A percentile compares a stretch with the other conserved stretches of the same genome.
Conservation (phyloP, 108 stramenopile species). For the Cyclotella cryptica region DNA sequence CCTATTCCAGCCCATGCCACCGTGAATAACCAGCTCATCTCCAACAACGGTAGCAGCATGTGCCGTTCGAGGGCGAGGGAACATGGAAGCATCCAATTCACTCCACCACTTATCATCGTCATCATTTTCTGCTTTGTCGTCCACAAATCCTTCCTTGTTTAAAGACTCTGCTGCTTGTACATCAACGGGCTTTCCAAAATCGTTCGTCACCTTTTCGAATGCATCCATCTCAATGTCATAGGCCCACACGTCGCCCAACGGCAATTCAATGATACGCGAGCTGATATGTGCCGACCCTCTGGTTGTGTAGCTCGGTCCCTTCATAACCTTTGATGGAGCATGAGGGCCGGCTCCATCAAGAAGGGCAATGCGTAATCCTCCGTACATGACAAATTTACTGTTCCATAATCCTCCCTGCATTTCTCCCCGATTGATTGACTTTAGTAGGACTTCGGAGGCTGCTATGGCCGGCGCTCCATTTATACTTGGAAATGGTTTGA, state of each 20-base stretch:
- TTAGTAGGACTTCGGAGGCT: slow-evolving; percentile 46
- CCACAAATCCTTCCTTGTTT: background rate
- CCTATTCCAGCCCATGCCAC: slow-evolving; percentile 50
- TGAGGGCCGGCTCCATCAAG: slow-evolving; percentile 12
- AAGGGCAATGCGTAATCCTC: slow-evolving; percentile 44
- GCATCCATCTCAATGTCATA: slow-evolving; percentile 46
- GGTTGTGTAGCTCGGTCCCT: slow-evolving; percentile 12
- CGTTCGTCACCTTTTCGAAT: slow-evolving; percentile 49
- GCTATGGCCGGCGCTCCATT: slow-evolving; percentile 15
- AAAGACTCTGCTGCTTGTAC: background rate
- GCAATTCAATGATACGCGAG: slow-evolving; percentile 35
- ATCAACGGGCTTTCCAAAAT: slow-evolving; percentile 21
- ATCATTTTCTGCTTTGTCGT: slow-evolving; percentile 9
- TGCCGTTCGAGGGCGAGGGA: slow-evolving; percentile 54
- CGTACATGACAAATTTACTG: slow-evolving; percentile 55
- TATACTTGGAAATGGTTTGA: slow-evolving; percentile 29
- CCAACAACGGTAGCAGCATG: slow-evolving; percentile 63
- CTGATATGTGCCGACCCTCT: slow-evolving; percentile 22
- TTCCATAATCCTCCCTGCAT: slow-evolving; percentile 56
- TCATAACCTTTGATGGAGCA: slow-evolving; percentile 35
- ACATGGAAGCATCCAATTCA: slow-evolving; percentile 20
- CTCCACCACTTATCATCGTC: slow-evolving; percentile 39
- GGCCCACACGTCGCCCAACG: slow-evolving; percentile 61
- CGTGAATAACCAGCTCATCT: slow-evolving; percentile 52
- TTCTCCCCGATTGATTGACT: slow-evolving; percentile 55